phyloP scores from a whole-genome alignment of 1,284 basidiomycete genomes.

The Anthracocystis setariae region DNA sequence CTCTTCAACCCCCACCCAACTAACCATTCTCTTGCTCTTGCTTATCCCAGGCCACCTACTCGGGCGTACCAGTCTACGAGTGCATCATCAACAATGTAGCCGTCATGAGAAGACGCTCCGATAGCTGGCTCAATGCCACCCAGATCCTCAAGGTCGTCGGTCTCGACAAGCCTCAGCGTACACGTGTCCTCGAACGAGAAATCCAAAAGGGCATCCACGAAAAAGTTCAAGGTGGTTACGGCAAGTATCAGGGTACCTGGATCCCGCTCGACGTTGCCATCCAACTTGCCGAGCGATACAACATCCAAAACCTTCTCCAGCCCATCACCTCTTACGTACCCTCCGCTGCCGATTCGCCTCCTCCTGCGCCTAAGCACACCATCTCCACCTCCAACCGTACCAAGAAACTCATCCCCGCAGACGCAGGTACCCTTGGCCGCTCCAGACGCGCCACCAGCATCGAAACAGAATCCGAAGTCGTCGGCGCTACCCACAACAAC shows the following conservation, averaged over 20 bases:
- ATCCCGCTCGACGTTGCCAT: conserved; percentile 93
- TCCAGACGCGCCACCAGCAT: conserved; percentile 62
- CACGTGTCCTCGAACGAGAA: conserved; percentile 95
- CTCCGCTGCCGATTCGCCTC: conserved; percentile 79
- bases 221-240: conserved; percentile 99
- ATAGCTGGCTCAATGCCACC: conserved; percentile 96
- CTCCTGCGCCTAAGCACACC: conserved; percentile 96
- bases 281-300: conserved; percentile 88
- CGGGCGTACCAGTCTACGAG: conserved; percentile 70
- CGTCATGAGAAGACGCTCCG: conserved; percentile 94
- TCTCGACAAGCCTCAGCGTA: conserved; percentile 98
- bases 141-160: conserved; percentile 99
- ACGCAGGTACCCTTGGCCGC: conserved; percentile 53
- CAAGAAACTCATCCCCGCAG: conserved; percentile 60
- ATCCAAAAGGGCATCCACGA: conserved; percentile 99
- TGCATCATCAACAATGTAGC: conserved; percentile 72
- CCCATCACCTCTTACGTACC: conserved; percentile 96
- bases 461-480: conserved; percentile 60
- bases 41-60: conserved; percentile 68
- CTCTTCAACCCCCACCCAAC: background rate
- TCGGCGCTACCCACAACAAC: conserved; percentile 69
- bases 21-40: conserved; percentile 3
- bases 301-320: conserved; percentile 85
- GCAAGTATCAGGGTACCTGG: conserved; percentile 99
- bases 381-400: conserved; percentile 64